phyloP scores from a whole-genome alignment of 306 rosid species.

The Astragalus membranaceus region DNA sequence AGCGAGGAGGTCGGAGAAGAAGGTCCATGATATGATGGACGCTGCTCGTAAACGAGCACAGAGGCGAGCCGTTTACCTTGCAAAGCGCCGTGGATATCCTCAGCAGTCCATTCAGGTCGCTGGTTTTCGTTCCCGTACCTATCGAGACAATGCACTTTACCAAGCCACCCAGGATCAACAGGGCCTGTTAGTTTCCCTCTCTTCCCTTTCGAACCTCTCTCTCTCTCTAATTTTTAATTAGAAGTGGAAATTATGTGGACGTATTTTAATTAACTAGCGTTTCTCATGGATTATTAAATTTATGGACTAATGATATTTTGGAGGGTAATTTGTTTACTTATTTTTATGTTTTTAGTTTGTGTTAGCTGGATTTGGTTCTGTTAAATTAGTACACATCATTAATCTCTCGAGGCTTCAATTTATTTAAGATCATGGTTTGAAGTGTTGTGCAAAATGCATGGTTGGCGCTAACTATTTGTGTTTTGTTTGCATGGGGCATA shows the following conservation, averaged over 20 bases:
- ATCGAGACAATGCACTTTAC: conserved; percentile 88
- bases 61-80: conserved; percentile 81
- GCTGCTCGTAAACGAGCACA: conserved; percentile 97
- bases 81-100: conserved; percentile 96
- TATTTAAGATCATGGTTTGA: not conserved
- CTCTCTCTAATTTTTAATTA: not conserved
- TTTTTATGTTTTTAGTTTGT: not conserved
- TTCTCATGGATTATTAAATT: not conserved
- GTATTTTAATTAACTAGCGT: not conserved
- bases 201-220: not conserved
- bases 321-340: not conserved
- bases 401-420: not conserved
- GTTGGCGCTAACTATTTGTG: too few relatives aligned
- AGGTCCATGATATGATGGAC: conserved; percentile 99
- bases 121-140: conserved; percentile 70
- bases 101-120: conserved; percentile 76
- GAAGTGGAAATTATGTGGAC: not conserved
- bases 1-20: conserved; percentile 93
- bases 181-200: conserved; percentile 67
- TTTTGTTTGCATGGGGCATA: not conserved
- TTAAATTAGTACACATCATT: not conserved
- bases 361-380: not conserved
- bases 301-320: not conserved
- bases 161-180: conserved; percentile 95
- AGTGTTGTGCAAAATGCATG: not conserved